Evolutionary conservation across 2,329 filamentous ascomycete species (phyloP), one percentile per base, ranked within the genome.

Genomic region (Ascochyta koolunga): DNA sequence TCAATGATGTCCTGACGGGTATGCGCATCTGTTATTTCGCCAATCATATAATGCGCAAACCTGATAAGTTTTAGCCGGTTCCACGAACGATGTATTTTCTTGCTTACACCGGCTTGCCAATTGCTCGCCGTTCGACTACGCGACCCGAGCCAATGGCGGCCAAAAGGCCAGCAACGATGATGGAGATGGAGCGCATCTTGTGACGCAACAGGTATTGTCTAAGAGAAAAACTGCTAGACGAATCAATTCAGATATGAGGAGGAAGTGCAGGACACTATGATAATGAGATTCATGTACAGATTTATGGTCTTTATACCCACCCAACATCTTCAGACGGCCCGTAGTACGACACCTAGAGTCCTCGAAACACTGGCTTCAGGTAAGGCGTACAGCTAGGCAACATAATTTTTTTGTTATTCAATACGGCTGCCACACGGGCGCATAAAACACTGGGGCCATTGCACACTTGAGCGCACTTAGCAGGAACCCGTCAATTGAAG

Each of bases 31-130:
- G 39, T 36, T 27, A 66, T 61, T 10, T 59, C 59, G 15, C 66
- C 64, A 22, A 67, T 60, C 66, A 68, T 67, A 31, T 67, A 66
- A 21, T 68, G 63, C 5, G 59, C 64, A 19, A 64, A 59, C 8
- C 62, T 61, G n/a, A 42, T 16, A n/a, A 11, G 18, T 25, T 11
- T 29, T 8, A 41, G 15, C 21, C 4, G 9, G 10, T 4, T 27
- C 9, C 10, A 3, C 4, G 25, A 10, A 10, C 11, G 25, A 4
- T 27, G 25, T 5, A 22, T 15, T 4, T 25, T 7, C 3, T n/a
- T 8, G 16, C 42, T 42, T 33, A 47, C 43, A 48, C 50, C 22
- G 50, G 50, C 32, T 53, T 53, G 10, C 18, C 38, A 31, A 31
- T 33, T 25, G 36, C 37, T 2, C 32, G 42, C 24, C 22, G 37